Conservation (phyloP, 257 asterid species). For the Solanum sparsipilum region DNA sequence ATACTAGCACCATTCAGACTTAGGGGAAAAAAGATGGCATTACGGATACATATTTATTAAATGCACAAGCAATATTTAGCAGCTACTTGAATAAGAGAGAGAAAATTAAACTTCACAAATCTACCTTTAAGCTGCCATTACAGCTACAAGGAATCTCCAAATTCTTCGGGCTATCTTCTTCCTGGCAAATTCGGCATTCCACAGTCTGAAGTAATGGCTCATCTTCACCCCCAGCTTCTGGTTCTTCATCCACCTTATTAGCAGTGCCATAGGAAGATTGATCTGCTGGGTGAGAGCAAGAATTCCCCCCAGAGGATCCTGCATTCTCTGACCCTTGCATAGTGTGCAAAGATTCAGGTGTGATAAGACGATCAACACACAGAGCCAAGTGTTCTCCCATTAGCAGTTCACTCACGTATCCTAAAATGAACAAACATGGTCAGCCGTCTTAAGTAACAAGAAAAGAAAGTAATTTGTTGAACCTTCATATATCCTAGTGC, state of each 20-base stretch:
- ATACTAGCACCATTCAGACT: neutral
- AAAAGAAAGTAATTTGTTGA: neutral
- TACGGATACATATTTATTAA: neutral
- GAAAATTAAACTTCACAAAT: neutral
- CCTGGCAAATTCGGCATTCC: slow-evolving; percentile 51
- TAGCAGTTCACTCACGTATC: neutral
- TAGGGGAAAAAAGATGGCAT: neutral
- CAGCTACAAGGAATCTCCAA: slow-evolving; percentile 39
- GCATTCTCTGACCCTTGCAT: slow-evolving; percentile 10
- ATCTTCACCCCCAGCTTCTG: slow-evolving; percentile 23
- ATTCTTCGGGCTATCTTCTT: slow-evolving; percentile 27
- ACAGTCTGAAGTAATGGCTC: slow-evolving; percentile 25
- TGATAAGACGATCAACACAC: slow-evolving; percentile 20
- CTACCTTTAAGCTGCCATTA: slow-evolving; percentile 43
- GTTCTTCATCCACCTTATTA: slow-evolving; percentile 11
- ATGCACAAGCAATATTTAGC: neutral
- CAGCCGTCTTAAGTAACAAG: neutral
- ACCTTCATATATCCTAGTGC: neutral
- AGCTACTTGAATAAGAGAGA: neutral
- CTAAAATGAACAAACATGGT: neutral
- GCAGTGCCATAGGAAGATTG: slow-evolving; percentile 11
- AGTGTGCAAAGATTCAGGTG: slow-evolving; percentile 16
- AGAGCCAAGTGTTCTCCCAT: slow-evolving; percentile 35
- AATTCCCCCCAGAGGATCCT: slow-evolving; percentile 9
- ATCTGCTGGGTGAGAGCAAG: slow-evolving; percentile 8